phyloP scores from a whole-genome alignment of 2,329 filamentous ascomycete genomes.

The Aspergillus sp. region DNA sequence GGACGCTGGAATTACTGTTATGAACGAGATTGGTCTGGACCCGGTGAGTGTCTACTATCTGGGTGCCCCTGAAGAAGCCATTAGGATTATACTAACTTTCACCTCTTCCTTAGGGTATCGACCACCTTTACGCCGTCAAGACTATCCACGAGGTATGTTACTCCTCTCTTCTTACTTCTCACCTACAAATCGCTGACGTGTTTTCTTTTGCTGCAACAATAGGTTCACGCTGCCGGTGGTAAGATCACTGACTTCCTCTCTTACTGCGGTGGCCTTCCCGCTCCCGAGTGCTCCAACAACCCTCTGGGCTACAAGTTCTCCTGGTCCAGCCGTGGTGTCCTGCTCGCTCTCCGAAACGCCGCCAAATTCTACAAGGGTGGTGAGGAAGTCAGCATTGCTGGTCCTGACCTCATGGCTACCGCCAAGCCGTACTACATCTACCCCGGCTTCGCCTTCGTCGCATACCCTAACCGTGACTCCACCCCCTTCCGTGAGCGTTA shows the following conservation, averaged over 20 bases:
- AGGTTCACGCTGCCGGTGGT: slow-evolving; percentile 83
- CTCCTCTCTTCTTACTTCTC: neutral
- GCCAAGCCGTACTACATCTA: slow-evolving; percentile 92
- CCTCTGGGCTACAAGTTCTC: slow-evolving; percentile 93
- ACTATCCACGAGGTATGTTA: slow-evolving; percentile 59
- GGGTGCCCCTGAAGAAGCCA: neutral
- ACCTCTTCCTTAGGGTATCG: slow-evolving; percentile 31
- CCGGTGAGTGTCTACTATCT: slow-evolving; percentile 24
- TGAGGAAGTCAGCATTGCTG: slow-evolving; percentile 65
- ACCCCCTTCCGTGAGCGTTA: slow-evolving; percentile 86
- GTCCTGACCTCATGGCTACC: slow-evolving; percentile 74
- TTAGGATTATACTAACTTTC: neutral
- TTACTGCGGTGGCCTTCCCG: slow-evolving; percentile 79
- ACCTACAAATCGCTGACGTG: neutral
- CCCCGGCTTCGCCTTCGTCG: slow-evolving; percentile 84
- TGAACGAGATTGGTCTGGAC: slow-evolving; percentile 87
- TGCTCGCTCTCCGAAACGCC: slow-evolving; percentile 82
- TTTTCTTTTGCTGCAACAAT: slow-evolving; percentile 22
- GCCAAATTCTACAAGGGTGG: slow-evolving; percentile 81
- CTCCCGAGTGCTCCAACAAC: slow-evolving; percentile 77
- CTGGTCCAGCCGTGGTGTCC: slow-evolving; percentile 76
- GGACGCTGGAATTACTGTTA: slow-evolving; percentile 90
- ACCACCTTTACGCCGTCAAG: slow-evolving; percentile 74
- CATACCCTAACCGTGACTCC: slow-evolving; percentile 90
- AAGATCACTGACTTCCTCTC: slow-evolving; percentile 80